phyloP scores from a whole-genome alignment of 192 early-diverging fungal species.

The Chytriomyces hyalinus region DNA sequence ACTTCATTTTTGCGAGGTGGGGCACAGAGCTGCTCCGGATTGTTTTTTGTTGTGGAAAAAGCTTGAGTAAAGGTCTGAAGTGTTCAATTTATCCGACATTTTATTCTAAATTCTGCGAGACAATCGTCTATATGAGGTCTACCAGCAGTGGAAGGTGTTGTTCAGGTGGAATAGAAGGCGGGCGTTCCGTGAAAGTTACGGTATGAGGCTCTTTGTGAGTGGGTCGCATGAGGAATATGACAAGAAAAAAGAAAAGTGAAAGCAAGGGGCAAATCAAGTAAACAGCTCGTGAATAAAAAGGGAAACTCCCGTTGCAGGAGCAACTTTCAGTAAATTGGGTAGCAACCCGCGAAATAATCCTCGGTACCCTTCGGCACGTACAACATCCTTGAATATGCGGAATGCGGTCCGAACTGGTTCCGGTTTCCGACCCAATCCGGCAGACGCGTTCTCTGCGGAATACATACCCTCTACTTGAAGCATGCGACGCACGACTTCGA shows the following conservation, averaged over 20 bases:
- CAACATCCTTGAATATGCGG: constrained; percentile 47
- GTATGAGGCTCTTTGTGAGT: too few relatives aligned
- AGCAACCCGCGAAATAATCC: constrained; percentile 79
- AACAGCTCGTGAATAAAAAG: constrained; percentile 83
- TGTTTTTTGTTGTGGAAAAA: not conserved
- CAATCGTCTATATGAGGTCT: too few relatives aligned
- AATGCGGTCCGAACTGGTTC: not conserved
- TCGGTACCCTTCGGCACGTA: constrained; percentile 70
- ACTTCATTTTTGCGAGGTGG: not conserved
- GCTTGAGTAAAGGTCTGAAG: not conserved
- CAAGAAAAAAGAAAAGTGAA: not conserved
- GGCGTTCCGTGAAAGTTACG: too few relatives aligned
- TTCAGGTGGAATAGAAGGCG: too few relatives aligned
- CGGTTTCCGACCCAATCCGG: not conserved
- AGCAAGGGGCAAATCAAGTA: constrained; percentile 31
- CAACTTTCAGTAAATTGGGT: constrained; percentile 85
- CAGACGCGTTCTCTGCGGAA: not conserved
- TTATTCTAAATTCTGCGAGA: too few relatives aligned
- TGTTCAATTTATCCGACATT: too few relatives aligned
- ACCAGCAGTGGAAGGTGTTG: too few relatives aligned
- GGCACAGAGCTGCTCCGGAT: not conserved
- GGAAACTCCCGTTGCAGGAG: constrained; percentile 81
- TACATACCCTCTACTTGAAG: constrained; percentile 21
- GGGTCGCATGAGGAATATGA: too few relatives aligned
- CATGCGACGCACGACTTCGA: constrained; percentile 17